Evolutionary conservation across 2,329 filamentous ascomycete genomes (phyloP), one percentile per base, ranked within the genome.

Genomic region (Fusarium sp.): DNA sequence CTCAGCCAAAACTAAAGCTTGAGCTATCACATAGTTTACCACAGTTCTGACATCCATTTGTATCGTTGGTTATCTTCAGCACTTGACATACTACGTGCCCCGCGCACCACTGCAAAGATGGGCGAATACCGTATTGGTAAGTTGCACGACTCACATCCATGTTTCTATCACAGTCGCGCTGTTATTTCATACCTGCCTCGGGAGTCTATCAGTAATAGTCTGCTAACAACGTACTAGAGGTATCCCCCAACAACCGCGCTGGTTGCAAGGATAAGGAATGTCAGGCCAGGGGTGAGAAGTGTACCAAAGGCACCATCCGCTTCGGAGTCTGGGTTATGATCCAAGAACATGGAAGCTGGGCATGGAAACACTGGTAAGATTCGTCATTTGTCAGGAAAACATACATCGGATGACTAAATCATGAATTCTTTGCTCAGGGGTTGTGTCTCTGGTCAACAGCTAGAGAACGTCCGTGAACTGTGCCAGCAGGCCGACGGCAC

Each of bases 361-460:
- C 83, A 61, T 98, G 92, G 90, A 92, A 91, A 77, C 95, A 98
- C 79, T 98, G 95, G 95, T 97, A 85, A 77, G 86, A 74, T 38
- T 44, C 15, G 52, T 49, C 20, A 44, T 9, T 44, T 48, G 15
- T 53, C 30, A 43, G n/a, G 41, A 32, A 34, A 52, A n/a, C 18
- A 40, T 15, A n/a, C 52, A 49, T 30, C 24, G 38, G 24, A 32
- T 55, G 38, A 43, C 59, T 61, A 24, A 59, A 27, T 16, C 22
- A n/a, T 20, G 8, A 5, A 24, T 47, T 30, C 51, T 38, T 45
- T 24, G 16, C 45, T 24, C 44, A 97, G 94, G 94, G 94, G 95
- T 30, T 98, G 95, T 75, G 88, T 94, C 38, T 97, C 94, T 18
- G 94, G 94, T 24, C 84, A 86, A 58, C 88, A 93, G 75, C 82